phyloP scores from a whole-genome alignment of 352 stramenopile species.

The Thalassiosira pacifica region DNA sequence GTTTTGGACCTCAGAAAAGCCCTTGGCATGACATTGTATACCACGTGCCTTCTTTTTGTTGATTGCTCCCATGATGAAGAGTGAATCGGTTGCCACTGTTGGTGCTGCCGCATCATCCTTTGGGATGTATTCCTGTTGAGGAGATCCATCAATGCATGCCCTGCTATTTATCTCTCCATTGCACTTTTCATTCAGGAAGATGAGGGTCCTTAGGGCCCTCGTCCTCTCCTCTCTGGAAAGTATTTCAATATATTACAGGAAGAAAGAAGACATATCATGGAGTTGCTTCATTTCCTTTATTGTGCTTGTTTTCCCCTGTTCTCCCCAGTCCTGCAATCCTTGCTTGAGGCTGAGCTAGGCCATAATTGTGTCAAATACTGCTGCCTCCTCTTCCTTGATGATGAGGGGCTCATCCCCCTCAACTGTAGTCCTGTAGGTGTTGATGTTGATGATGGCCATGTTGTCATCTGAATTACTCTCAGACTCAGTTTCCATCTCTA shows the following conservation, averaged over 20 bases:
- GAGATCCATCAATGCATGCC: slow-evolving; percentile 27
- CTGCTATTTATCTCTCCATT: slow-evolving; percentile 26
- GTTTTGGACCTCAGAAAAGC: slow-evolving; percentile 48
- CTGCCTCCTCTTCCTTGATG: background rate
- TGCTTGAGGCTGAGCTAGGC: background rate
- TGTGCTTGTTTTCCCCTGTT: background rate
- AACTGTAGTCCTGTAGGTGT: too few species aligned
- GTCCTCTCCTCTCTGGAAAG: slow-evolving; percentile 22
- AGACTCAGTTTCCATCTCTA: too few species aligned
- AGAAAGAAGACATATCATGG: slow-evolving; percentile 4
- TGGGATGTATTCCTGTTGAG: background rate
- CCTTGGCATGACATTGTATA: slow-evolving; percentile 46
- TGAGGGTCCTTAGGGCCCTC: slow-evolving; percentile 17
- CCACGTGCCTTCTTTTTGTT: slow-evolving; percentile 32
- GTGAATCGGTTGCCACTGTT: slow-evolving; percentile 7
- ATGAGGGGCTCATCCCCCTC: background rate
- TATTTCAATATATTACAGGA: background rate
- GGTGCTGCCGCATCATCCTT: slow-evolving; percentile 33
- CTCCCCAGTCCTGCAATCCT: background rate
- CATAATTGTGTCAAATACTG: background rate
- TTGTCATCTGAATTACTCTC: too few species aligned
- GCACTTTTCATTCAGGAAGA: slow-evolving; percentile 38
- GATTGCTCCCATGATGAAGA: too few species aligned
- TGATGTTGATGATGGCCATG: too few species aligned
- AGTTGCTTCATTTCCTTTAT: slow-evolving; percentile 45